Evolutionary conservation across 2,329 filamentous ascomycete genomes (phyloP), one percentile per base, ranked within the genome.

Genomic region (Fusarium nygamai): DNA sequence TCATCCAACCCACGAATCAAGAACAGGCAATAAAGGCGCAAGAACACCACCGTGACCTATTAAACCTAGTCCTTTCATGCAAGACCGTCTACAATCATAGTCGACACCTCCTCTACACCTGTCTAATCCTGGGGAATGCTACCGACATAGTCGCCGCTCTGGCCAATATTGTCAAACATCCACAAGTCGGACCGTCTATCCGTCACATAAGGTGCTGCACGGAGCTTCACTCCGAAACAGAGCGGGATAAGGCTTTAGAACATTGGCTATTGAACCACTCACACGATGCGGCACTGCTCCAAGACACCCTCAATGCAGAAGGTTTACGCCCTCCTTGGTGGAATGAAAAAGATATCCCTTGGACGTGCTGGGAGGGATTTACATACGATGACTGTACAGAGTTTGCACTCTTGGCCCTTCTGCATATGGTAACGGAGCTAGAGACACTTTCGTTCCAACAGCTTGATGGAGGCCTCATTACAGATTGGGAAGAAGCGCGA

Each of bases 181-280:
- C 70, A n/a, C 33, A 57, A 13, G 16, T 48, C 48, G 71, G 71
- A 41, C 67, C 58, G 62, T 44, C 48, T n/a, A 64, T 72, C 63
- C 67, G 59, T 34, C 61, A 69, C 27, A 38, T 62, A 61, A 41
- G 39, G 34, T 72, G 61, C 44, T 51, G 14, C 34, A 48, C 51
- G 46, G 34, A 44, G 14, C n/a, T 65, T 11, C n/a, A 27, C 20
- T 61, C 56, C 33, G 62, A 41, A 14, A 29, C 8, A n/a, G 38
- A 54, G 41, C n/a, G 13, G 8, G 39, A 60, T 22, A 33, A 22
- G 17, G 12, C 43, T 57, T 12, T 27, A 24, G 14, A 56, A 8
- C 20, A 33, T 57, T 69, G 34, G 36, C 13, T 27, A 1, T 27
- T 39, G 14, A 46, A 33, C 27, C n/a, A 50, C 29, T 7, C 31